Percentiles rank a stretch among this genome's conserved stretches.
Conservation (phyloP, 805 yeast genomes). For the Kuraishia borneana region DNA sequence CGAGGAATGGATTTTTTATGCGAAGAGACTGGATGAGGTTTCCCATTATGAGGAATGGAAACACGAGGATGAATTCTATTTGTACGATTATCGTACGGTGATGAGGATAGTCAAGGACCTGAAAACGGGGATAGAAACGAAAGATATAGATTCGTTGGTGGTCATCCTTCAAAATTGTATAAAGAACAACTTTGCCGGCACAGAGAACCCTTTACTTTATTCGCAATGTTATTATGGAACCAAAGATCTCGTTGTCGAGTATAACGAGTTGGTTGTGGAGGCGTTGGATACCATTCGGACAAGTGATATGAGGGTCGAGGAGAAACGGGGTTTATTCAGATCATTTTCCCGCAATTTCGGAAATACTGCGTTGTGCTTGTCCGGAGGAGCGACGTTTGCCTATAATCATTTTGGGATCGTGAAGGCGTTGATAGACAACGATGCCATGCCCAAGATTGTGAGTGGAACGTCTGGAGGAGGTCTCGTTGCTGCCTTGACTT, state of each 20-base stretch:
- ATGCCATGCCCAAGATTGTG: slow-evolving; percentile 53
- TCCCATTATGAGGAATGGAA: slow-evolving; percentile 59
- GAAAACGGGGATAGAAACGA: slow-evolving; percentile 18
- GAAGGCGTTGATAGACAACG: slow-evolving; percentile 58
- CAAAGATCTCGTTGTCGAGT: slow-evolving; percentile 43
- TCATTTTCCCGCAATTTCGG: slow-evolving; percentile 57
- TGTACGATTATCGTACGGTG: slow-evolving; percentile 58
- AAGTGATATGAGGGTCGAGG: slow-evolving; percentile 23
- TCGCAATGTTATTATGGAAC: slow-evolving; percentile 73
- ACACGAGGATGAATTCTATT: slow-evolving; percentile 44
- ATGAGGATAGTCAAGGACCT: slow-evolving; percentile 34
- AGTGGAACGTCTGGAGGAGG: slow-evolving; percentile 83
- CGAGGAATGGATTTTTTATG: slow-evolving; percentile 52
- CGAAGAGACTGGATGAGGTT: slow-evolving; percentile 42
- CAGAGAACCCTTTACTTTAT: slow-evolving; percentile 59
- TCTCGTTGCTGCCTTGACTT: slow-evolving; percentile 58
- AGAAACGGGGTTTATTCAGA: slow-evolving; percentile 43
- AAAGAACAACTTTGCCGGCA: slow-evolving; percentile 69
- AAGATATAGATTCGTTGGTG: slow-evolving; percentile 34
- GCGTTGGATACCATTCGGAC: slow-evolving; percentile 33
- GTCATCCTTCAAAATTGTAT: slow-evolving; percentile 53
- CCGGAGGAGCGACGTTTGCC: slow-evolving; percentile 77
- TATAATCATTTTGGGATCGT: slow-evolving; percentile 70
- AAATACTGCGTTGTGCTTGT: slow-evolving; percentile 55
- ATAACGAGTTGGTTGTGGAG: slow-evolving; percentile 38